Evolutionary conservation across 352 stramenopile species (phyloP).

Genomic region (Globisporangium splendens): DNA sequence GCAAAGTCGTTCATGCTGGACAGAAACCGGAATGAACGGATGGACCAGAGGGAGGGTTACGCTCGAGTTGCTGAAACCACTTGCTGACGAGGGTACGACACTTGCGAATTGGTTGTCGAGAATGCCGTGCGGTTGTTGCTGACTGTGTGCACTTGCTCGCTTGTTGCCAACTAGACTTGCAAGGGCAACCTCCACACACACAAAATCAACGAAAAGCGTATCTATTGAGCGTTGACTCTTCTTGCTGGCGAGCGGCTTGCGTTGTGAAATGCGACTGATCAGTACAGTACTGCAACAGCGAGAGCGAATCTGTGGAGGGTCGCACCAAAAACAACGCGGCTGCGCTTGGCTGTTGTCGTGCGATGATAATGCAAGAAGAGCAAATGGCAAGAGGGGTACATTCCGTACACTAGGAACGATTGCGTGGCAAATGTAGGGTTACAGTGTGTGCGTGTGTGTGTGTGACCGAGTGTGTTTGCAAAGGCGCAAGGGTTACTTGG

Average conservation of each 20-base stretch:
- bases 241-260: not conserved
- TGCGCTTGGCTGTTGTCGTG: slow-evolving; percentile 3
- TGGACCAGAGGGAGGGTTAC: too few species aligned
- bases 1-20: slow-evolving; percentile 8
- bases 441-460: too few species aligned
- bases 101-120: too few species aligned
- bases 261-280: not conserved
- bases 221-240: slow-evolving; percentile 2
- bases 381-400: too few species aligned
- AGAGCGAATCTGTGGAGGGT: not conserved
- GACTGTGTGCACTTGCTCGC: not conserved
- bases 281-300: not conserved
- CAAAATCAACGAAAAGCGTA: too few species aligned
- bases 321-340: not conserved
- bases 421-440: too few species aligned
- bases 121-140: not conserved
- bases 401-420: too few species aligned
- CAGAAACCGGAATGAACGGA: too few species aligned
- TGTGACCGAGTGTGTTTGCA: too few species aligned
- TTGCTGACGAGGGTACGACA: too few species aligned
- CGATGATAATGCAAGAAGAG: too few species aligned
- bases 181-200: too few species aligned
- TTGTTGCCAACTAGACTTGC: slow-evolving; percentile 4
- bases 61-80: not conserved
- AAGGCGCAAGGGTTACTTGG: not conserved